A percentile compares a stretch with the other conserved stretches of the same genome.
Evolutionary conservation across 345 rosid species (phyloP).

Genomic region (Lumnitzera racemosa): DNA sequence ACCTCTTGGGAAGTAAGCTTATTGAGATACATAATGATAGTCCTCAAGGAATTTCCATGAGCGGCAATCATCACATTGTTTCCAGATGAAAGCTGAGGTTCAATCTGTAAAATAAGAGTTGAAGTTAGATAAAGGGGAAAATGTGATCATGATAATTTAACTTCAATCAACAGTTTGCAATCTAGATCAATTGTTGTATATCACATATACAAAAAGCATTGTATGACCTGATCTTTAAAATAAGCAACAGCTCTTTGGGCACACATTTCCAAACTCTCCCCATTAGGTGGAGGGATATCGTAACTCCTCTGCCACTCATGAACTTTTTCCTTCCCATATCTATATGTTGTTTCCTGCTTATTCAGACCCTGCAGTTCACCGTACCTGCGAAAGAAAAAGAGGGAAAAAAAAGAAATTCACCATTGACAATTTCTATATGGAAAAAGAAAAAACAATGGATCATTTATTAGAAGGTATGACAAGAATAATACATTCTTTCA

Average conservation of each 20-base stretch:
- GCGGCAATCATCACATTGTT: slow-evolving; percentile 92
- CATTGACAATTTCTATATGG: not conserved
- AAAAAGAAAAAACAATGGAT: not conserved
- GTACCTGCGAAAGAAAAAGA: slow-evolving; percentile 36
- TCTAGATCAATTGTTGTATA: too few species aligned
- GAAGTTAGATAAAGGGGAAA: too few species aligned
- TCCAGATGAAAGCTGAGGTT: slow-evolving; percentile 77
- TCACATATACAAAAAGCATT: too few species aligned
- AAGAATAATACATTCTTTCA: slow-evolving; percentile 74
- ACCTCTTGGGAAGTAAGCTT: slow-evolving; percentile 94
- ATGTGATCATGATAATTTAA: too few species aligned
- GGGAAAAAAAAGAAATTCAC: not conserved
- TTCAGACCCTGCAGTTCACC: slow-evolving; percentile 96
- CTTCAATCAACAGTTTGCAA: not conserved
- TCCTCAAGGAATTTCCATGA: slow-evolving; percentile 87
- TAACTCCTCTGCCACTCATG: slow-evolving; percentile 98
- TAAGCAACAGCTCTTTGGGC: slow-evolving; percentile 89
- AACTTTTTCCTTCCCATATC: slow-evolving; percentile 85
- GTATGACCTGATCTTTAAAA: slow-evolving; percentile 37
- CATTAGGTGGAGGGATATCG: slow-evolving; percentile 90
- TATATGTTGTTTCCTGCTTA: slow-evolving; percentile 90
- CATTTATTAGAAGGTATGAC: not conserved
- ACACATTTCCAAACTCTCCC: slow-evolving; percentile 99
- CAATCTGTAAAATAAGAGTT: slow-evolving; percentile 40
- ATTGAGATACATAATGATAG: slow-evolving; percentile 97